Evolutionary conservation across 73 alveolate species (phyloP).

Genomic region (Symbiodinium pilosum): DNA sequence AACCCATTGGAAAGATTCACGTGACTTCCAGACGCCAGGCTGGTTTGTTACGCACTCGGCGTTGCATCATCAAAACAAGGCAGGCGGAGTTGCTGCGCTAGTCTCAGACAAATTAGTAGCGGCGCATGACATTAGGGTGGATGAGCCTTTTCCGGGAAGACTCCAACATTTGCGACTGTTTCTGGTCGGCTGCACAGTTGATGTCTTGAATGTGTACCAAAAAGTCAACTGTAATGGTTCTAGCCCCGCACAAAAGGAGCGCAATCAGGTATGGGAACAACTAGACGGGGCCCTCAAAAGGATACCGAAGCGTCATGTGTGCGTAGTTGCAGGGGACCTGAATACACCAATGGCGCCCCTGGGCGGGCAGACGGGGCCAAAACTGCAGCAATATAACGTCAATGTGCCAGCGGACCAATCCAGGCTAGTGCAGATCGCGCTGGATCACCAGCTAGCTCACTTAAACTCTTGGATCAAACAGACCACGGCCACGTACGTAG

Average conservation of each 20-base stretch:
- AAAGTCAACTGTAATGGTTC: neutral
- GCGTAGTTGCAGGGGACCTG: neutral
- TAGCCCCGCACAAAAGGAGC: neutral
- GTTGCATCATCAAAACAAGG: neutral
- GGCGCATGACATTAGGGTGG: neutral
- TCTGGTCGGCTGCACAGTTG: neutral
- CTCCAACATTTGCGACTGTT: neutral
- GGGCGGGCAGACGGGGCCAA: neutral
- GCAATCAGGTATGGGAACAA: neutral
- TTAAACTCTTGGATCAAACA: neutral
- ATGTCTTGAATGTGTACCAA: neutral
- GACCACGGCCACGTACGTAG: neutral
- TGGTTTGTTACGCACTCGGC: neutral
- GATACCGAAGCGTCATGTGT: neutral
- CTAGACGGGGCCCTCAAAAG: neutral
- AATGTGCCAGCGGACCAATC: neutral
- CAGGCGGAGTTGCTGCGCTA: neutral
- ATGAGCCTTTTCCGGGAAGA: neutral
- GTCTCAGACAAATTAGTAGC: neutral
- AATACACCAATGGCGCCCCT: neutral
- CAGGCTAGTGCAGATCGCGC: neutral
- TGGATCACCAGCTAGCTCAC: neutral
- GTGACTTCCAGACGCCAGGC: neutral
- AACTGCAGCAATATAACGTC: too few species aligned
- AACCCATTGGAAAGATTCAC: neutral